Conservation (phyloP, 2,329 filamentous ascomycete genomes). For the Chrysoporthe austroafricana region DNA sequence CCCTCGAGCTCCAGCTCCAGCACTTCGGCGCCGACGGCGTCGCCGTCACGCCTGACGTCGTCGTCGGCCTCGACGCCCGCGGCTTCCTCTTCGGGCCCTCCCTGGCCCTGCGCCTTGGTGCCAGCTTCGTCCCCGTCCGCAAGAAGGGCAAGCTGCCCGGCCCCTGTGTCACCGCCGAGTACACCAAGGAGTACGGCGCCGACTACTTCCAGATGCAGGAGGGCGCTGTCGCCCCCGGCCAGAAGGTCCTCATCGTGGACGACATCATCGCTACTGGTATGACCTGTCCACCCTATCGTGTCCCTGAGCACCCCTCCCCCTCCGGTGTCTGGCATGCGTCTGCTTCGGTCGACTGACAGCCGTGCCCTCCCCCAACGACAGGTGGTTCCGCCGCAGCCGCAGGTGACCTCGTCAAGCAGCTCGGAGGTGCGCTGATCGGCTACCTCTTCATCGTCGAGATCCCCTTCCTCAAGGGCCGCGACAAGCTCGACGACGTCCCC, state of each 20-base stretch:
- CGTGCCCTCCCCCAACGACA: constrained; percentile 42
- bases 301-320: too few relatives aligned
- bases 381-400: constrained; percentile 91
- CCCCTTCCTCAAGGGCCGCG: constrained; percentile 86
- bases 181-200: constrained; percentile 93
- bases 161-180: constrained; percentile 80
- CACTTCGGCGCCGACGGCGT: constrained; percentile 45
- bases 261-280: constrained; percentile 97
- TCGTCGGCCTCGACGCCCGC: constrained; percentile 90
- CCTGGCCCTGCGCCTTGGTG: constrained; percentile 80
- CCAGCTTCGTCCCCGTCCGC: constrained; percentile 88
- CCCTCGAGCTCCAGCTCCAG: constrained; percentile 81
- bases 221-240: constrained; percentile 80
- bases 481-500: constrained; percentile 79
- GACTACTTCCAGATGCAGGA: constrained; percentile 97
- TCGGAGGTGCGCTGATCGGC: constrained; percentile 83
- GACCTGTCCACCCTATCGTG: not conserved
- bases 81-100: constrained; percentile 95
- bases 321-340: not conserved
- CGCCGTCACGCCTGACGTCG: constrained; percentile 75
- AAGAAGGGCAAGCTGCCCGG: constrained; percentile 97
- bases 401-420: constrained; percentile 81
- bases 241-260: constrained; percentile 91
- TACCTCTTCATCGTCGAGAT: constrained; percentile 97
- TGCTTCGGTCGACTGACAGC: constrained; percentile 10